These are phyloP conservation scores for Dicorynia guianensis DNA, from an alignment of 306 rosid species.

Conservation along the genomic window DNA sequence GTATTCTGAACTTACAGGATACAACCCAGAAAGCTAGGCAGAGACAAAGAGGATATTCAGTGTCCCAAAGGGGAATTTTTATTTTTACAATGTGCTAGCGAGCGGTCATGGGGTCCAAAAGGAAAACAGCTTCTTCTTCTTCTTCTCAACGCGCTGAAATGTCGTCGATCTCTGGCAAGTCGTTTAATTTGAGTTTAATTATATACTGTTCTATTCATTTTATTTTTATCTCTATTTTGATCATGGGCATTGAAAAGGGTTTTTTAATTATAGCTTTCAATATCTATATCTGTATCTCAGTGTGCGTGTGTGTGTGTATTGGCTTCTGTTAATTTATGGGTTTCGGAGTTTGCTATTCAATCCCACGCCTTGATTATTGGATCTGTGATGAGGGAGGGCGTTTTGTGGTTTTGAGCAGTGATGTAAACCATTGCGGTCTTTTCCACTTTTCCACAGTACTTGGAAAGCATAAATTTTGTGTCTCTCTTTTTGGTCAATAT, in stretches of 20 bases:
- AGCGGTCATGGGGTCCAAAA: constrained; percentile 47
- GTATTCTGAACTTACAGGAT: constrained; percentile 17
- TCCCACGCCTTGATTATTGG: not conserved
- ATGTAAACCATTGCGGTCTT: not conserved
- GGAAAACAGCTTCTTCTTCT: constrained; percentile 31
- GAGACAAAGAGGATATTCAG: constrained; percentile 9
- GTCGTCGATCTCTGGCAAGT: constrained; percentile 48
- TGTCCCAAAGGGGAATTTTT: not conserved
- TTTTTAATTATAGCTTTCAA: not conserved
- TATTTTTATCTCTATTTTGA: constrained; percentile 19
- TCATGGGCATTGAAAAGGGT: not conserved
- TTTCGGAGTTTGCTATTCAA: constrained; percentile 22
- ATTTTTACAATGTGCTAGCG: constrained; percentile 35
- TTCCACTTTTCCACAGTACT: constrained; percentile 18
- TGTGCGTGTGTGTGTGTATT: too few relatives aligned
- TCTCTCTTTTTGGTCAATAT: not conserved
- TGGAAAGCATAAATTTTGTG: constrained; percentile 11
- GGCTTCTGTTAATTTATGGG: not conserved
- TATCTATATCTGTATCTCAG: too few relatives aligned
- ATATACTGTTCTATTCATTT: not conserved
- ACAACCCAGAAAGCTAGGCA: not conserved
- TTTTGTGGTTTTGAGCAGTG: constrained; percentile 22
- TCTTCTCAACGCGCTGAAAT: constrained; percentile 32
- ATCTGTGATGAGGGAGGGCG: constrained; percentile 8
- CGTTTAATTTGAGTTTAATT: not conserved